Evolutionary conservation across 331 rosid genomes (phyloP), one percentile per base, ranked within the genome.

Genomic region (Quercus tomentella): DNA sequence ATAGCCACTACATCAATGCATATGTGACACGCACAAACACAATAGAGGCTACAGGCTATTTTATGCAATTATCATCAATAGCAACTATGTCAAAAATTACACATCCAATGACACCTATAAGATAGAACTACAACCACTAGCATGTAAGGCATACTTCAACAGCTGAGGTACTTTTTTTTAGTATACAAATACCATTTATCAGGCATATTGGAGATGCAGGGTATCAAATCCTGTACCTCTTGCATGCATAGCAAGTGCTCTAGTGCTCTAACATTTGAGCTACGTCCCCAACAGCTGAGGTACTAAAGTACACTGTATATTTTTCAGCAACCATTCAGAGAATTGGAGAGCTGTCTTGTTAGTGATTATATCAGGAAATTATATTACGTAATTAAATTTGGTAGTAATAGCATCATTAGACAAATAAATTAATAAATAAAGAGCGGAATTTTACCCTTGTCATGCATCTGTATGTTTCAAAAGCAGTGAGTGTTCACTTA

Each of bases 1-100:
- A 55, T 71, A 76, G 75, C 75, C 82, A 82, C 77, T 76, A 73
- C 52, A 77, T 30, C 21, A 78, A 72, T 28, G 60, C 75, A 68
- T 54, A 49, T 16, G 56, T 80, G 31, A 43, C 65, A 33, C 66
- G 5, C 18, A 23, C 17, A 60, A 4, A 60, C 30, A 60, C 7
- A n/a, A 63, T 3, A 30, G 17, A 7, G 16, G n/a, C 25, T 2
- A 11, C 6, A 67, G 71, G 72, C 72, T 18, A 66, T 18, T 7
- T 35, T 67, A 18, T 6, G 52, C 72, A 67, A n/a, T 35, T 67
- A 20, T 35, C 18, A 43, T 51, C 35, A 43, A 6, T 52, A 25
- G 60, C 33, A 43, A 23, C 56, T 16, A 71, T 71, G 7, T 3
- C 6, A 26, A 43, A 43, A 43, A 71, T 67, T 71, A 26, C 21